A percentile compares a stretch with the other conserved stretches of the same genome.
Evolutionary conservation across 768 basidiomycete genomes (phyloP).

Genomic region (Kwoniella pini): DNA sequence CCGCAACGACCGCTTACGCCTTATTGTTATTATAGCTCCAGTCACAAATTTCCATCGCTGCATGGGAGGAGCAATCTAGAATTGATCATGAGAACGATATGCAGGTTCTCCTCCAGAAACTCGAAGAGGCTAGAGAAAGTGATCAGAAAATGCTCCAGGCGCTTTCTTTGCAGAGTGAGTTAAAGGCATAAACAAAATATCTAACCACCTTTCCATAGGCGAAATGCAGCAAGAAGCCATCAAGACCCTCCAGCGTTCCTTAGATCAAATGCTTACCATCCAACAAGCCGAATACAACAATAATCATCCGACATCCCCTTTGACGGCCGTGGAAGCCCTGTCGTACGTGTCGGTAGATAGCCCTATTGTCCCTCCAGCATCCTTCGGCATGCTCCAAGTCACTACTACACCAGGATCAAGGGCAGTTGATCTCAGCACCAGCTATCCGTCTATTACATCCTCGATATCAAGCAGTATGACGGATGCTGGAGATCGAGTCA

Average conservation of each 20-base stretch:
- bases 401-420: slow-evolving; percentile 10
- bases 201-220: slow-evolving; percentile 8
- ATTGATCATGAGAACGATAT: slow-evolving; percentile 62
- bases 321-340: not conserved
- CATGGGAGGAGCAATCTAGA: slow-evolving; percentile 57
- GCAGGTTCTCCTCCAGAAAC: slow-evolving; percentile 62
- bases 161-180: slow-evolving; percentile 60
- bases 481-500: not conserved
- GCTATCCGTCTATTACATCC: not conserved
- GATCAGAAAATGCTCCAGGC: slow-evolving; percentile 68
- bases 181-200: not conserved
- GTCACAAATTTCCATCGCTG: slow-evolving; percentile 35
- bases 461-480: not conserved
- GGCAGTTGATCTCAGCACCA: slow-evolving; percentile 5
- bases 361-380: not conserved
- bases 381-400: not conserved
- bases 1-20: not conserved
- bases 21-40: slow-evolving; percentile 29
- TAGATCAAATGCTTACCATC: slow-evolving; percentile 49
- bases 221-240: slow-evolving; percentile 78
- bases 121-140: slow-evolving; percentile 63
- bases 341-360: not conserved
- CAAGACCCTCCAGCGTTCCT: slow-evolving; percentile 71
- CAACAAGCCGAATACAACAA: slow-evolving; percentile 46
- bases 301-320: slow-evolving; percentile 22